Evolutionary conservation across 441 rosid genomes (phyloP).

Genomic region (Populus trichocarpa): DNA sequence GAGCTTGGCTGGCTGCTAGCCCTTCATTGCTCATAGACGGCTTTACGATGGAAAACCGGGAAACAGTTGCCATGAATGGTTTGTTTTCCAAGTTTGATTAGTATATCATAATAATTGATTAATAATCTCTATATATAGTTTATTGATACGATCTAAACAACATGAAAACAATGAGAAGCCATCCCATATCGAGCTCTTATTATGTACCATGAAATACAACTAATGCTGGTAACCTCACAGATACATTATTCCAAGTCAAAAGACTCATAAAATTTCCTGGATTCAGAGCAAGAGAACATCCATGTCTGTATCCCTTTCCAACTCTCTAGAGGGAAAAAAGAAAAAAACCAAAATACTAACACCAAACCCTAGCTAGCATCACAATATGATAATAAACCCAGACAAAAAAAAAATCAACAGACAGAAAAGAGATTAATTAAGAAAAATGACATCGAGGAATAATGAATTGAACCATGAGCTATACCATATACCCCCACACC

Average conservation of each 20-base stretch:
- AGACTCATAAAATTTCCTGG: not conserved
- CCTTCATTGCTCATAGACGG: not conserved
- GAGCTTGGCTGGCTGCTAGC: not conserved
- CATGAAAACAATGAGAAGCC: not conserved
- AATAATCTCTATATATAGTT: not conserved
- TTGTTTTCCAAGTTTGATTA: no score
- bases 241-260: not conserved
- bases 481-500: slow-evolving; percentile 9
- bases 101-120: not conserved
- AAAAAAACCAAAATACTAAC: not conserved
- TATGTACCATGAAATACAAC: not conserved
- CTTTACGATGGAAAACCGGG: not conserved
- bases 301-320: slow-evolving; percentile 1
- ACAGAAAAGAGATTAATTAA: not conserved
- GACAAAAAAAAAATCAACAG: not conserved
- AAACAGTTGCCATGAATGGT: not conserved
- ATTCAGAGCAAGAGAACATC: not conserved
- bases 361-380: not conserved
- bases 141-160: not conserved
- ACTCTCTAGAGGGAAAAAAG: not conserved
- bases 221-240: not conserved
- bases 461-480: not conserved
- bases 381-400: not conserved
- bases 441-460: not conserved
- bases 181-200: not conserved